Base-by-base conservation (phyloP, 2,329 filamentous ascomycete species). In the Drechslerella coelobrocha region DNA sequence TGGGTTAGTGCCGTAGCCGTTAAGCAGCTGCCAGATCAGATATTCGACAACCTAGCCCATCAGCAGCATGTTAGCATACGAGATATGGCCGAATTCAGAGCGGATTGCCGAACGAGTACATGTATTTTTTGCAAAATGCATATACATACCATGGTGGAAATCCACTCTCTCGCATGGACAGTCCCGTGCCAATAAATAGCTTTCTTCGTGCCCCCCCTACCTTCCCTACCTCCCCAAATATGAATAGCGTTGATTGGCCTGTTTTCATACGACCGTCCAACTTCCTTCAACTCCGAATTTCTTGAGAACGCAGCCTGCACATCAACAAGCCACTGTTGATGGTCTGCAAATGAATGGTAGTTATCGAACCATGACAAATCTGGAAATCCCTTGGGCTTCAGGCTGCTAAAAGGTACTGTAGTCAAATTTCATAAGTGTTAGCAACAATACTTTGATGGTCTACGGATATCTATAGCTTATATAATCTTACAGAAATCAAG, bases 81-180 rank as follows among this genome's bases (percentile, higher is more conserved):
- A 8, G 29, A 5, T 5, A 19, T 10, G 29, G 3, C 6, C 24
- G 2, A 54, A 2, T 53, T 39, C 6, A 9, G 8, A 48, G 5
- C 45, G 26, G 19, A 53, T 56, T 17, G 1, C 9, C n/a, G n/a
- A n/a, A n/a, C n/a, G n/a, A n/a, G n/a, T n/a, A n/a, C n/a, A n/a
- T n/a, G n/a, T 34, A 7, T 12, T 34, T 12, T 34, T 34, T 34
- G 37, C 9, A 8, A 12, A 17, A 41, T 6, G 41, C 2, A 34
- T 31, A 31, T 31, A 51, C 37, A 41, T 17, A 61, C 63, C 63
- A 69, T 83, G 9, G 83, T 81, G 4, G 81, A 81, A 55, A 87
- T 84, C 85, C 85, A 87, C 76, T 87, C 85, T 43, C 85, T 80
- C 9, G 84, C 84, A 75, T 88, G 85, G 9, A 85, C 83, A 17